Evolutionary conservation across 2,329 filamentous ascomycete genomes (phyloP), one percentile per base, ranked within the genome.

Genomic region (Blastomyces silverae): DNA sequence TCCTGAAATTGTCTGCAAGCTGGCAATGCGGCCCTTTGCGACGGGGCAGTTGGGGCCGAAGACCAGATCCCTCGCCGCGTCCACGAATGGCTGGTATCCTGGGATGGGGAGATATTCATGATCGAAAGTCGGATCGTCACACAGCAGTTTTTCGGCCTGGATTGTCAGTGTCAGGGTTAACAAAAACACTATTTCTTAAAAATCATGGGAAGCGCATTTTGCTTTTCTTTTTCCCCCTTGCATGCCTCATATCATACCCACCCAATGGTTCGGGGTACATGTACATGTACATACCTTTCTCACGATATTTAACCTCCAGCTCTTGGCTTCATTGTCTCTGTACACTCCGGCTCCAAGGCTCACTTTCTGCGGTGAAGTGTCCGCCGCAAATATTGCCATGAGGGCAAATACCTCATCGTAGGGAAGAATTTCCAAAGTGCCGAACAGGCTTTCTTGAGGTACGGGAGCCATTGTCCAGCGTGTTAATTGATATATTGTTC

Each of bases 91-190:
- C 63, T 87, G 80, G 68, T 96, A 85, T 73, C 94, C 94, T 69
- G 91, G 89, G 77, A 97, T 97, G 65, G 93, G 92, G 64, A 93
- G 90, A 81, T 97, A 99, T 83, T 99, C 94, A 83, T 97, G 94
- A 80, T 97, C 93, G 72, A 94, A 85, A 63, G 90, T 84, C 74
- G 92, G 91, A 79, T 97, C 90, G 76, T 89, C 88, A 75, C 86
- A 87, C 69, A 96, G 85, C 72, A 91, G 85, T 71, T 91, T 88
- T 76, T 96, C 90, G 72, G 91, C 91, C 91, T 95, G 74, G 58
- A 56, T 52, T n/a, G 59, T 7, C 15, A 52, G 10, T n/a, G 59
- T 7, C 15, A 52, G 10, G 3, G 44, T 65, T 64, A 67, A 55
- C 57, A 17, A 34, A 17, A 34, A 42, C 22, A 61, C 22, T 8